A percentile compares a stretch with the other conserved stretches of the same genome.
Conservation (phyloP, 2,329 filamentous ascomycete species). For the Arthrinium phaeospermum region DNA sequence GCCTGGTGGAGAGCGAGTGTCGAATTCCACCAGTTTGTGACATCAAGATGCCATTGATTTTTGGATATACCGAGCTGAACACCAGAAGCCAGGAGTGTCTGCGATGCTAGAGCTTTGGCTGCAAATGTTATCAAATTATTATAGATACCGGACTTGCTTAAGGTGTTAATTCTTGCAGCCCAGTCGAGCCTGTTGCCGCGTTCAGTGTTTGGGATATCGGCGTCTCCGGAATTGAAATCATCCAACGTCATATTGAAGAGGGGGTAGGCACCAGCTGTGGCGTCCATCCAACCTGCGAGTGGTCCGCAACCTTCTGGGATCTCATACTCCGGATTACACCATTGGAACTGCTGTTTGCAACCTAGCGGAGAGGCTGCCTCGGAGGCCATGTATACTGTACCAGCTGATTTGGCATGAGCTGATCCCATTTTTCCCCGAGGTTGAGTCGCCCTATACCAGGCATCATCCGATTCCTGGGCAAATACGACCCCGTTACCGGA, state of each 20-base stretch:
- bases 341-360: constrained; percentile 14
- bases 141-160: not conserved
- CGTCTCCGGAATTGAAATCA: too few species aligned
- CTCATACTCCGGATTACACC: constrained; percentile 12
- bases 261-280: not conserved
- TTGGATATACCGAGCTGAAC: not conserved
- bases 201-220: not conserved
- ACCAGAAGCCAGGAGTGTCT: not conserved
- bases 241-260: not conserved
- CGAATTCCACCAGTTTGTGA: constrained; percentile 8
- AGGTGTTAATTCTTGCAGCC: not conserved
- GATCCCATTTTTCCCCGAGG: too few species aligned
- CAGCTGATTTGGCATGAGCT: too few species aligned
- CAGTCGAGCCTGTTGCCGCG: not conserved
- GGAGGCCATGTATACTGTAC: not conserved
- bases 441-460: constrained; percentile 16
- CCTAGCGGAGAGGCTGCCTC: constrained; percentile 19
- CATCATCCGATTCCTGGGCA: not conserved
- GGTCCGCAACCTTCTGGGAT: constrained; percentile 11
- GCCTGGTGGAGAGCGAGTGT: not conserved
- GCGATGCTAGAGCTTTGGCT: not conserved
- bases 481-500: not conserved
- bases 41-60: constrained; percentile 17
- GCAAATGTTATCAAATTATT: not conserved
- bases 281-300: constrained; percentile 8